Conservation (phyloP, 78 protist species). For the Protostelium mycophagum region DNA sequence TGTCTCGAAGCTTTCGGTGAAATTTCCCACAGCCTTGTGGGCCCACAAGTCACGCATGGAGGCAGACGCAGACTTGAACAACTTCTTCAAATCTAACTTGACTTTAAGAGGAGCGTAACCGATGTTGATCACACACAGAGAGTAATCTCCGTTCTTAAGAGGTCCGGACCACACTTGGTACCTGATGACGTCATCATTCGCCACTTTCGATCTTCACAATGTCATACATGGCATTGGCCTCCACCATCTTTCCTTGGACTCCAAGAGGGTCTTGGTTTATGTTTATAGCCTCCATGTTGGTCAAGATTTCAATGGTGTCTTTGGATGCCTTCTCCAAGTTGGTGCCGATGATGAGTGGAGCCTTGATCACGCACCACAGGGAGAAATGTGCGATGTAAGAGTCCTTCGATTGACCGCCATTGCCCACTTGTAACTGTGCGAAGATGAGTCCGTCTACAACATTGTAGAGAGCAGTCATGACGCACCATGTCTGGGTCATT, state of each 20-base stretch:
- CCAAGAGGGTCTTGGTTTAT: slow-evolving; percentile 73
- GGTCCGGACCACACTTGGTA: not conserved
- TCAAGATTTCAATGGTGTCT: slow-evolving; percentile 30
- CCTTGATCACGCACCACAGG: slow-evolving; percentile 61
- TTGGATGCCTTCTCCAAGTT: slow-evolving; percentile 36
- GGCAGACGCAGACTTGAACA: not conserved
- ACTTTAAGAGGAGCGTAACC: not conserved
- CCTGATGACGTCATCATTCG: too few species aligned
- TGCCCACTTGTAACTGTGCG: slow-evolving; percentile 60
- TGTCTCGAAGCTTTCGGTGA: not conserved
- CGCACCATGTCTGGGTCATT: slow-evolving; percentile 60
- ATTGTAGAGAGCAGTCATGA: not conserved
- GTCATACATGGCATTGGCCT: not conserved
- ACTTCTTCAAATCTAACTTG: not conserved
- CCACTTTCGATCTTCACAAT: too few species aligned
- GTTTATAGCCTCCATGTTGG: slow-evolving; percentile 48
- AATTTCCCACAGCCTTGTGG: not conserved
- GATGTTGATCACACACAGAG: not conserved
- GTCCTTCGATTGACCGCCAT: slow-evolving; percentile 24
- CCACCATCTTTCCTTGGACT: slow-evolving; percentile 28
- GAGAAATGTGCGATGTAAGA: slow-evolving; percentile 55
- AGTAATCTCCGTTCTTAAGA: not conserved
- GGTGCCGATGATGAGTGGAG: slow-evolving; percentile 72
- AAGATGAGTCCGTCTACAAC: not conserved
- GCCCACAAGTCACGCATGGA: not conserved